phyloP scores from a whole-genome alignment of 2,329 filamentous ascomycete species.

The Phaeosphaeriaceae sp. region DNA sequence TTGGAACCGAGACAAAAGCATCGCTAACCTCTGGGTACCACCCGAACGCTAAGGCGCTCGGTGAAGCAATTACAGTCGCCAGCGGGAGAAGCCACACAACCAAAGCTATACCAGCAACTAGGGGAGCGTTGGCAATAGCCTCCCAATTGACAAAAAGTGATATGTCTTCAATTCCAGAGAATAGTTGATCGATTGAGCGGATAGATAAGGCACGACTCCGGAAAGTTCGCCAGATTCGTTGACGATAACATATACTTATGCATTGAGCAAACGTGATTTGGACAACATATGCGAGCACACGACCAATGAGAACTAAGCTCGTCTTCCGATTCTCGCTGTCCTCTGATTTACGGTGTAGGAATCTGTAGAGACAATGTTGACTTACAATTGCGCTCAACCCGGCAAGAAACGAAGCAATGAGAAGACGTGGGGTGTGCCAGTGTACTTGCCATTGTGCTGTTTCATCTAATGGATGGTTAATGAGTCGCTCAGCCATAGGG shows the following conservation, averaged over 20 bases:
- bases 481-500: constrained; percentile 37
- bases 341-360: constrained; percentile 32
- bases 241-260: constrained; percentile 38
- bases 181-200: constrained; percentile 43
- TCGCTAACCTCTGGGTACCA: constrained; percentile 24
- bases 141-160: constrained; percentile 43
- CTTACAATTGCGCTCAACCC: constrained; percentile 10
- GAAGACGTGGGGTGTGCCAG: constrained; percentile 44
- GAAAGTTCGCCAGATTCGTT: constrained; percentile 46
- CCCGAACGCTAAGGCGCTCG: constrained; percentile 46
- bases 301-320: constrained; percentile 40
- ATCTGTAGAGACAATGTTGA: constrained; percentile 42
- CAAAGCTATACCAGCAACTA: constrained; percentile 33
- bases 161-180: constrained; percentile 42
- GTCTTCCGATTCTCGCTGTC: constrained; percentile 39
- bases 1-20: constrained; percentile 18
- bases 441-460: constrained; percentile 39
- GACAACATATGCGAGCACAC: constrained; percentile 41
- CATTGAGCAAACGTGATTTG: constrained; percentile 44
- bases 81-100: constrained; percentile 45
- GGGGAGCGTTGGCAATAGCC: constrained; percentile 32
- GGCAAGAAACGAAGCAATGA: constrained; percentile 11
- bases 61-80: constrained; percentile 48
- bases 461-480: constrained; percentile 36
- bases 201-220: constrained; percentile 38